Conservation (phyloP, 129 eudicot species). For the Arctium lappa region DNA sequence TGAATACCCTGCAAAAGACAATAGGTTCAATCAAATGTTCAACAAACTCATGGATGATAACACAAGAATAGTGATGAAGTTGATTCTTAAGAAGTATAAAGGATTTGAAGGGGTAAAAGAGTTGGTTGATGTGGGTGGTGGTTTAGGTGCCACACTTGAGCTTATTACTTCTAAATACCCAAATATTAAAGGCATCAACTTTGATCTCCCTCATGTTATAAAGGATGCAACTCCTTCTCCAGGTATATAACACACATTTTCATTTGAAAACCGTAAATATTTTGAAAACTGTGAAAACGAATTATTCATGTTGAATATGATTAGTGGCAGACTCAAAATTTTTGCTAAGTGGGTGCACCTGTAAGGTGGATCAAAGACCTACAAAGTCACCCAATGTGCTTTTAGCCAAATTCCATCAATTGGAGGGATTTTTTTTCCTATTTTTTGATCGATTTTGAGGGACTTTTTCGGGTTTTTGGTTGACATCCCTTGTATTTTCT, state of each 20-base stretch:
- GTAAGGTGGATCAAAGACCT: too few relatives aligned
- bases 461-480: too few relatives aligned
- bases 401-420: too few relatives aligned
- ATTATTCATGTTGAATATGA: too few relatives aligned
- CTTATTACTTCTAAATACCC: conserved; percentile 33
- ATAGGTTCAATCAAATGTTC: conserved; percentile 30
- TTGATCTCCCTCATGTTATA: conserved; percentile 36
- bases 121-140: conserved; percentile 48
- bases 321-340: too few relatives aligned
- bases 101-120: conserved; percentile 41
- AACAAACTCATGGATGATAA: conserved; percentile 29
- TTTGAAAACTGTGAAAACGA: too few relatives aligned
- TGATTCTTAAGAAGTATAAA: conserved; percentile 31
- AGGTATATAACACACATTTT: neutral
- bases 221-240: conserved; percentile 28
- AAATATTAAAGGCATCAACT: conserved; percentile 35
- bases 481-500: too few relatives aligned
- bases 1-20: conserved; percentile 36
- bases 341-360: too few relatives aligned
- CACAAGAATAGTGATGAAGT: conserved; percentile 32
- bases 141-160: conserved; percentile 44
- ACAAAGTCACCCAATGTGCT: too few relatives aligned
- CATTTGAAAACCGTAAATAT: too few relatives aligned
- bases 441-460: too few relatives aligned
- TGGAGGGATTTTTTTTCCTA: too few relatives aligned